Evolutionary conservation across 495 filamentous ascomycete genomes (phyloP), one percentile per base, ranked within the genome.

Genomic region (Hyaloscypha bicolor): DNA sequence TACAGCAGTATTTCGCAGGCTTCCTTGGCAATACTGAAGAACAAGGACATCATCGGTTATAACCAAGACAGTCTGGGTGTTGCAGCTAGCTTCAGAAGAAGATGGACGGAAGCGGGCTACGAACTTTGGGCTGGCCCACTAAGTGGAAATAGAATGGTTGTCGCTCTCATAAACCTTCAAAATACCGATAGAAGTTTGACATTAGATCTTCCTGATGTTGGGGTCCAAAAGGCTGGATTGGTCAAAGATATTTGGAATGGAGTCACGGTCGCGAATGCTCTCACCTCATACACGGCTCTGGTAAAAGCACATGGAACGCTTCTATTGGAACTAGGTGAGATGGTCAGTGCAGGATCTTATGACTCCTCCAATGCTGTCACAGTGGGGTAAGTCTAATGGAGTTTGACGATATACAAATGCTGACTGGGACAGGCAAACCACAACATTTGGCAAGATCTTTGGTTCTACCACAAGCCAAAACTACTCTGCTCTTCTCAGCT

Each of bases 11-110:
- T 87, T 39, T 75, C 69, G 19, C 22, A 67, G 14, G 71, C 70
- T 0, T 80, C 84, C 30, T 71, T 89, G 12, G 76, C 73, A 0
- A 82, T 89, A 35, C 74, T 90, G 21, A 83, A 84, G 73, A 90
- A 90, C 73, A 70, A 76, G 59, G 73, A 84, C 48, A 74, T 90
- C 1, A 75, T 90, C 14, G 79, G 81, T 2, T 89, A 90, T 78
- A 83, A 86, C 69, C 88, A 90, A 71, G 88, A 91, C 64, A 77
- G 79, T 3, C 69, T 77, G 31, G 75, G 76, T 11, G 69, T 71
- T 33, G 69, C 75, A 57, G 79, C 78, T 1, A 73, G 74, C 16
- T 76, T 67, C 61, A 12, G 69, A 72, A 73, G 69, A 64, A 33
- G 71, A 70, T 68, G 80, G 76, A 72, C 77, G 1, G 77, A 77